A percentile compares a stretch with the other conserved stretches of the same genome.
phyloP scores from a whole-genome alignment of 2,329 filamentous ascomycete species.

The Metarhizium robertsii region DNA sequence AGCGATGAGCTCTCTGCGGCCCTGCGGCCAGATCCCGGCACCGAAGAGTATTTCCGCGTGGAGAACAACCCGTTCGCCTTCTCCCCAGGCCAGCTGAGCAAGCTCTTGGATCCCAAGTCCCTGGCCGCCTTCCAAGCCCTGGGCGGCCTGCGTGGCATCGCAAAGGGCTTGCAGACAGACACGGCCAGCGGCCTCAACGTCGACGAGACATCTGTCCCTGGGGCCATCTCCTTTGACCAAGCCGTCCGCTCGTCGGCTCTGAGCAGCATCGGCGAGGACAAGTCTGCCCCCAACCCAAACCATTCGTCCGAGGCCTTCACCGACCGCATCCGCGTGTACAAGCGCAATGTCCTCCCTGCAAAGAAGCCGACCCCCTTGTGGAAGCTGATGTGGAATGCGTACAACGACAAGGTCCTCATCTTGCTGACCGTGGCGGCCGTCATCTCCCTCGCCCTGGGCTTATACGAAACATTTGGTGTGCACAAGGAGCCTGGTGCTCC shows the following conservation, averaged over 20 bases:
- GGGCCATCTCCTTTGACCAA: conserved; percentile 59
- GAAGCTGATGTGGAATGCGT: conserved; percentile 57
- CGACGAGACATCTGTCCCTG: conserved; percentile 58
- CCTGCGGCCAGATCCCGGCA: conserved; percentile 59
- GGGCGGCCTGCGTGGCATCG: conserved; percentile 62
- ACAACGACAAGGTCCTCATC: conserved; percentile 66
- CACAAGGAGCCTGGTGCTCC: conserved; percentile 33
- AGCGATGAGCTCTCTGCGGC: conserved; percentile 38
- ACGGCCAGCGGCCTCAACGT: conserved; percentile 55
- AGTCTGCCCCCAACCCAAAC: conserved; percentile 13
- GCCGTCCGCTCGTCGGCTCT: conserved; percentile 17
- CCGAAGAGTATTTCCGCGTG: conserved; percentile 61
- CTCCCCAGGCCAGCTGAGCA: conserved; percentile 68
- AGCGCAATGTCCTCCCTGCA: conserved; percentile 51
- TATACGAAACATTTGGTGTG: conserved; percentile 57
- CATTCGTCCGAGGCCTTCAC: conserved; percentile 14
- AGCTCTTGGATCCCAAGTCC: conserved; percentile 73
- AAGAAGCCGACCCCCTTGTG: conserved; percentile 54
- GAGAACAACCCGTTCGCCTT: conserved; percentile 78
- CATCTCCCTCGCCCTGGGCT: conserved; percentile 58
- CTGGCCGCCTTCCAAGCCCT: conserved; percentile 65
- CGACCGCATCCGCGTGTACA: conserved; percentile 16
- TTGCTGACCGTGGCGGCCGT: conserved; percentile 58
- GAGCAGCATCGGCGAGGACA: background rate
- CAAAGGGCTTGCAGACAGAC: conserved; percentile 63